Evolutionary conservation across 352 stramenopile genomes (phyloP).

Genomic region (Blastocystis sp.): DNA sequence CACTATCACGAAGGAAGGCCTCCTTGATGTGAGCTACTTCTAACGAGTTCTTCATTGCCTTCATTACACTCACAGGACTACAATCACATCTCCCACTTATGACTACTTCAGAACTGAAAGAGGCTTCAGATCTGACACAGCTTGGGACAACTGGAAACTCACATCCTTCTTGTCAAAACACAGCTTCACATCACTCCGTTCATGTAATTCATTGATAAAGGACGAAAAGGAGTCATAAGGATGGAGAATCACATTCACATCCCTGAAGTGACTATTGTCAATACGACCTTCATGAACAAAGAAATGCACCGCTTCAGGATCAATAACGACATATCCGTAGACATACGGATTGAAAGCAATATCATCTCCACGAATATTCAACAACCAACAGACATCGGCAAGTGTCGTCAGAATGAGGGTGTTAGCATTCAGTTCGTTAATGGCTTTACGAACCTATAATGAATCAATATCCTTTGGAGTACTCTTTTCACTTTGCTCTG

Average conservation of each 20-base stretch:
- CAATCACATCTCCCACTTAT: not conserved
- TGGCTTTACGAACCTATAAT: not conserved
- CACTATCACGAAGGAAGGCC: conserved; percentile 86
- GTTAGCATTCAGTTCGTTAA: conserved; percentile 62
- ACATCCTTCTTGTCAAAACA: conserved; percentile 44
- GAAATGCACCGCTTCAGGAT: conserved; percentile 76
- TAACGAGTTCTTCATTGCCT: conserved; percentile 83
- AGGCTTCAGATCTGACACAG: not conserved
- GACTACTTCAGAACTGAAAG: conserved; percentile 8
- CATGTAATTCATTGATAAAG: not conserved
- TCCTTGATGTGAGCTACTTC: conserved; percentile 89
- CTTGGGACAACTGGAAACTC: conserved; percentile 4
- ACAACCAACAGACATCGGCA: conserved; percentile 85
- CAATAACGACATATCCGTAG: conserved; percentile 87
- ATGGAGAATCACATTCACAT: conserved; percentile 50
- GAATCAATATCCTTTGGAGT: not conserved
- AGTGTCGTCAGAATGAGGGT: conserved; percentile 86
- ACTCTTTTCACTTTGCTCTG: not conserved
- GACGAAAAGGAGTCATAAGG: conserved; percentile 1
- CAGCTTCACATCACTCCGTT: not conserved
- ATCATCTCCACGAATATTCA: conserved; percentile 93
- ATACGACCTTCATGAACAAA: conserved; percentile 78
- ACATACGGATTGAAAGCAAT: conserved; percentile 93
- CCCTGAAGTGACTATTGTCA: not conserved
- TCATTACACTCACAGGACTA: conserved; percentile 70